Conservation (phyloP, 1,284 basidiomycete genomes). For the Farysia itapuensis region DNA sequence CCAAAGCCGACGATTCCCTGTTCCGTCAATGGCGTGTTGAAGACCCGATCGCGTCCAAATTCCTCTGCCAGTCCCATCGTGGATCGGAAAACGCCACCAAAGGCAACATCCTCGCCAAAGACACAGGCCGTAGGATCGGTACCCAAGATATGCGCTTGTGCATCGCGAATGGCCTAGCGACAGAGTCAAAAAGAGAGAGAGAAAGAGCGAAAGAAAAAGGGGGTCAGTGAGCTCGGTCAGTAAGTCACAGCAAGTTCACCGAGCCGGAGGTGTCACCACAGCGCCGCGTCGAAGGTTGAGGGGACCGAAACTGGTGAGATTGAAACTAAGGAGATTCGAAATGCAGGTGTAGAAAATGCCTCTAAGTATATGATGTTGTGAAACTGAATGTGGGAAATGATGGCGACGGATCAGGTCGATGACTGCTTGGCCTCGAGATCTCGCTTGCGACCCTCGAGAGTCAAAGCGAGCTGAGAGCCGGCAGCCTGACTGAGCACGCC, state of each 20-base stretch:
- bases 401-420: neutral
- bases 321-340: too few relatives aligned
- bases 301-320: too few relatives aligned
- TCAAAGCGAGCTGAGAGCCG: conserved; percentile 43
- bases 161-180: conserved; percentile 49
- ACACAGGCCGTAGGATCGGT: conserved; percentile 79
- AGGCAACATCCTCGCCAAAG: conserved; percentile 70
- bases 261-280: too few relatives aligned
- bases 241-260: too few relatives aligned
- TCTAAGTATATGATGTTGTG: too few relatives aligned
- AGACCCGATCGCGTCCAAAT: conserved; percentile 65
- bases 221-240: conserved; percentile 7
- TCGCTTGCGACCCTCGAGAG: conserved; percentile 49
- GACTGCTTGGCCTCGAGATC: conserved; percentile 41
- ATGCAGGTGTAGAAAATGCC: too few relatives aligned
- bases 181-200: neutral
- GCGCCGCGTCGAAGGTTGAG: too few relatives aligned
- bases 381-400: neutral
- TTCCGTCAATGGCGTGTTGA: conserved; percentile 50
- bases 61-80: conserved; percentile 89
- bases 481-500: conserved; percentile 46
- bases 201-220: neutral
- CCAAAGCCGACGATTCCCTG: conserved; percentile 92
- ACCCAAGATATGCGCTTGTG: conserved; percentile 42
- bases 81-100: conserved; percentile 88